These are phyloP conservation scores for Herpetomonas samuelpessoai DNA, from an alignment of 208 protist species.

Conservation along the genomic window DNA sequence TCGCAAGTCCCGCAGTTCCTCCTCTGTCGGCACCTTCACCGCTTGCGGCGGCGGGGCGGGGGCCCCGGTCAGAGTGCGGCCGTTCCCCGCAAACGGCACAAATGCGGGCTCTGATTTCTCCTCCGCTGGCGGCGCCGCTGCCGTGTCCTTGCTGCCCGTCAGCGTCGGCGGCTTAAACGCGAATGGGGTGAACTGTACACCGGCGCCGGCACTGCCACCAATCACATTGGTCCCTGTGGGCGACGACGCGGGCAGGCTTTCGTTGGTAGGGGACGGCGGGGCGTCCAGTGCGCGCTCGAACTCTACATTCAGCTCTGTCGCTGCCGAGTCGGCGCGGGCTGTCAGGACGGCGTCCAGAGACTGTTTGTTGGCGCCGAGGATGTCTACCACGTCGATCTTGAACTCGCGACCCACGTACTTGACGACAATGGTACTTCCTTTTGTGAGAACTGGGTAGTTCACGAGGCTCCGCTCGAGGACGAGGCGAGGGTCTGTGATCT, in stretches of 20 bases:
- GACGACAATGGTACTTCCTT: slow-evolving; percentile 89
- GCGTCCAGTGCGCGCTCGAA: slow-evolving; percentile 93
- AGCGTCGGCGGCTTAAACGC: slow-evolving; percentile 62
- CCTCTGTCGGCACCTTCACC: background rate
- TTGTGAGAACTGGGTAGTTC: slow-evolving; percentile 90
- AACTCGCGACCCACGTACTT: slow-evolving; percentile 88
- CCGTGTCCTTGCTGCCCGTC: slow-evolving; percentile 8
- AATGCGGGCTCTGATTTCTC: background rate
- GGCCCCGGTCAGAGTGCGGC: slow-evolving; percentile 20
- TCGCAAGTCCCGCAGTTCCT: slow-evolving; percentile 23
- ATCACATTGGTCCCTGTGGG: slow-evolving; percentile 53
- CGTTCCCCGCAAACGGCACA: slow-evolving; percentile 20
- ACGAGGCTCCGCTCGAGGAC: slow-evolving; percentile 90
- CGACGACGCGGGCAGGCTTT: slow-evolving; percentile 6
- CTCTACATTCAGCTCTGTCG: slow-evolving; percentile 93
- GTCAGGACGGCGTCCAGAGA: slow-evolving; percentile 85
- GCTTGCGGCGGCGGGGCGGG: background rate
- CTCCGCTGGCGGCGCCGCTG: background rate
- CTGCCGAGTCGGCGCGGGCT: slow-evolving; percentile 75
- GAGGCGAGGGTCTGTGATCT: slow-evolving; percentile 91
- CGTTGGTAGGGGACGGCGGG: slow-evolving; percentile 59
- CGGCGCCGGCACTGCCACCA: slow-evolving; percentile 30
- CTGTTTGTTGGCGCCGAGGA: slow-evolving; percentile 42
- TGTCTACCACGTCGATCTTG: slow-evolving; percentile 84
- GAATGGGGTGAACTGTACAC: slow-evolving; percentile 63